phyloP scores from a whole-genome alignment of 108 stramenopile species.

The Poteriospumella lacustris region DNA sequence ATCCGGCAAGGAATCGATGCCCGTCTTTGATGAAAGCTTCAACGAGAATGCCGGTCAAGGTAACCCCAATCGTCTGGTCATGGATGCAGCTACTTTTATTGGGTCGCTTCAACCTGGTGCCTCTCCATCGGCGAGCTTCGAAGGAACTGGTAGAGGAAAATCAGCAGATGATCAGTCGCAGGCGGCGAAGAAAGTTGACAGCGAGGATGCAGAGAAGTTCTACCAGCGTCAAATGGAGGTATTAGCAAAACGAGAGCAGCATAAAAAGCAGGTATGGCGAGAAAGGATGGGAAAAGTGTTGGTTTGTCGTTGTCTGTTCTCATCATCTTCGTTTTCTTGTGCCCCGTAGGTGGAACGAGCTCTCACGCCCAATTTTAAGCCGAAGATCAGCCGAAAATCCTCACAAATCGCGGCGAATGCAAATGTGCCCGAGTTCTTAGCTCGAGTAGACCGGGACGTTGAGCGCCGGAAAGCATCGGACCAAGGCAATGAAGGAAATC shows the following conservation, averaged over 20 bases:
- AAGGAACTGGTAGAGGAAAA: too few relatives aligned
- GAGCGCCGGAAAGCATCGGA: not conserved
- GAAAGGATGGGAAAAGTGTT: too few relatives aligned
- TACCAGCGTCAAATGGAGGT: too few relatives aligned
- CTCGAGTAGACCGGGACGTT: conserved; percentile 4
- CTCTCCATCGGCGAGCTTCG: too few relatives aligned
- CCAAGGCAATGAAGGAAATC: not conserved
- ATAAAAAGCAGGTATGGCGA: too few relatives aligned
- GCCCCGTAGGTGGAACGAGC: not conserved
- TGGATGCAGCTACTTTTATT: conserved; percentile 24
- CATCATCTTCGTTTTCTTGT: too few relatives aligned
- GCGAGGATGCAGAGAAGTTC: too few relatives aligned
- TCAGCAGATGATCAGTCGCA: too few relatives aligned
- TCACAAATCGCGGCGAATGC: not conserved
- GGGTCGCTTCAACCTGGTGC: not conserved
- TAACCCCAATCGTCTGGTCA: not conserved
- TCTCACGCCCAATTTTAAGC: not conserved
- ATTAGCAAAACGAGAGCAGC: too few relatives aligned
- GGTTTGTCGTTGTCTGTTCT: too few relatives aligned
- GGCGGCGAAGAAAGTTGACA: too few relatives aligned
- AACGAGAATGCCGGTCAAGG: not conserved
- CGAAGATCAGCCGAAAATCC: not conserved
- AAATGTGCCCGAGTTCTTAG: not conserved
- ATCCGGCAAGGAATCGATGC: too few relatives aligned
- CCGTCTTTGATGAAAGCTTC: conserved; percentile 13